Percentiles rank a stretch among this genome's conserved stretches.
These are phyloP conservation scores for Leccinum rimulosum DNA, from an alignment of 768 basidiomycete genomes.

Conservation along the genomic window DNA sequence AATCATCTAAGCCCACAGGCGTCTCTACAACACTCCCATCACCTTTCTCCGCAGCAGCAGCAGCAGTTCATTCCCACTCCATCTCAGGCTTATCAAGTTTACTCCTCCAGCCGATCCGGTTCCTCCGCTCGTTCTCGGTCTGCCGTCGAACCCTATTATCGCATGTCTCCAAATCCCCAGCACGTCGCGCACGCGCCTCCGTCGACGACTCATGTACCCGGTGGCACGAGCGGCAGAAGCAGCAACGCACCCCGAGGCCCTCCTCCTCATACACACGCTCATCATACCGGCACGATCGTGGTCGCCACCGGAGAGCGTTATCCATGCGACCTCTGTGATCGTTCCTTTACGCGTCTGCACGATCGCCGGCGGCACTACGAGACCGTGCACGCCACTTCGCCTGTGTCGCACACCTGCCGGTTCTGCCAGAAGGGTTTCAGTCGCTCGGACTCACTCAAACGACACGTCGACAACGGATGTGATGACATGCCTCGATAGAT, in stretches of 20 bases:
- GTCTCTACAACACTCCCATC: constrained; percentile 19
- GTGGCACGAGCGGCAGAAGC: constrained; percentile 16
- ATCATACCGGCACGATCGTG: constrained; percentile 15
- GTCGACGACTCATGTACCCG: constrained; percentile 11
- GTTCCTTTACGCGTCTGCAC: constrained; percentile 77
- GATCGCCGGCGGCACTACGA: constrained; percentile 82
- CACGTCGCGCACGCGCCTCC: constrained; percentile 23
- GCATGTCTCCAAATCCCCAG: constrained; percentile 39
- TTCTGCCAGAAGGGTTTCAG: constrained; percentile 79
- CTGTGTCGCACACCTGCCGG: constrained; percentile 65
- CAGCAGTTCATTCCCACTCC: constrained; percentile 49
- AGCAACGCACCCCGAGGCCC: constrained; percentile 7
- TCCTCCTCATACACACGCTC: constrained; percentile 1
- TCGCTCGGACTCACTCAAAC: constrained; percentile 75
- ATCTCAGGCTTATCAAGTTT: constrained; percentile 39
- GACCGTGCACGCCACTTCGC: constrained; percentile 65
- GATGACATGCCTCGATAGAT: constrained; percentile 53
- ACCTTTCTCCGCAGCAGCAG: constrained; percentile 16
- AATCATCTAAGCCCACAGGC: constrained; percentile 14
- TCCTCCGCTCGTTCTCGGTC: constrained; percentile 26
- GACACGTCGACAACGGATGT: constrained; percentile 81
- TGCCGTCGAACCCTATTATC: constrained; percentile 39
- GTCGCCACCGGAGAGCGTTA: constrained; percentile 52
- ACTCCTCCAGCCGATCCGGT: constrained; percentile 30
- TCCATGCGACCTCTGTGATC: constrained; percentile 71